Evolutionary conservation across 2,329 filamentous ascomycete species (phyloP).

Genomic region (Ophioceras dolichostomum): DNA sequence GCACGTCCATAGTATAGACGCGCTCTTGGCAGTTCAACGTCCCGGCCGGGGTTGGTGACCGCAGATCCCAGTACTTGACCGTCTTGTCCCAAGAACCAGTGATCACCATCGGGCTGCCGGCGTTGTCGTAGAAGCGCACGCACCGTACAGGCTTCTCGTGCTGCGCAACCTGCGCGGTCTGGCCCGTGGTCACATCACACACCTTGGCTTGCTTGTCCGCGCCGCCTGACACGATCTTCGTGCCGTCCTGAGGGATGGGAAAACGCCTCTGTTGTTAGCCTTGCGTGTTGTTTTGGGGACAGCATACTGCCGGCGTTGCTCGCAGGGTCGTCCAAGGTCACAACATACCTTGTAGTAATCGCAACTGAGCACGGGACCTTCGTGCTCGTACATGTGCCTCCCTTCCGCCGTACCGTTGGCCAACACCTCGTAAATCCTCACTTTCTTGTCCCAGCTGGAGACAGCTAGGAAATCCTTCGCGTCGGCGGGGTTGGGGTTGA

Average conservation of each 20-base stretch:
- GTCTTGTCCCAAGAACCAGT: conserved; percentile 91
- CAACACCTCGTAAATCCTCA: conserved; percentile 90
- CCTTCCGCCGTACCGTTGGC: conserved; percentile 66
- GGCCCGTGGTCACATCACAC: conserved; percentile 62
- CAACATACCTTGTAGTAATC: conserved; percentile 74
- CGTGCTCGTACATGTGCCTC: conserved; percentile 76
- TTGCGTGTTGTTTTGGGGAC: too few relatives aligned
- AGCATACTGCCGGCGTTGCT: too few relatives aligned
- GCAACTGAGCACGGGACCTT: conserved; percentile 70
- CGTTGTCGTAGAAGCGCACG: conserved; percentile 65
- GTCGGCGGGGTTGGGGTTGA: conserved; percentile 39
- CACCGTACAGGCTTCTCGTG: conserved; percentile 76
- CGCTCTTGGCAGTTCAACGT: conserved; percentile 60
- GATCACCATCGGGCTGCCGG: conserved; percentile 67
- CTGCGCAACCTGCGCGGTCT: conserved; percentile 62
- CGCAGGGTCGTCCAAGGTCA: too few relatives aligned
- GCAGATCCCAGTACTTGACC: conserved; percentile 79
- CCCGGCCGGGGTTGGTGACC: conserved; percentile 51
- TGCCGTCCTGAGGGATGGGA: conserved; percentile 57
- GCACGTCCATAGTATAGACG: conserved; percentile 85
- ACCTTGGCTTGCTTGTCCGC: conserved; percentile 86
- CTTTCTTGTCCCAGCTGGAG: conserved; percentile 94
- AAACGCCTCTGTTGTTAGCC: conserved; percentile 3
- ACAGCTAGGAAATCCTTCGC: conserved; percentile 72
- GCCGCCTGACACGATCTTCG: conserved; percentile 74